Evolutionary conservation across 257 asterid genomes (phyloP).

Genomic region (Solanum piurae): DNA sequence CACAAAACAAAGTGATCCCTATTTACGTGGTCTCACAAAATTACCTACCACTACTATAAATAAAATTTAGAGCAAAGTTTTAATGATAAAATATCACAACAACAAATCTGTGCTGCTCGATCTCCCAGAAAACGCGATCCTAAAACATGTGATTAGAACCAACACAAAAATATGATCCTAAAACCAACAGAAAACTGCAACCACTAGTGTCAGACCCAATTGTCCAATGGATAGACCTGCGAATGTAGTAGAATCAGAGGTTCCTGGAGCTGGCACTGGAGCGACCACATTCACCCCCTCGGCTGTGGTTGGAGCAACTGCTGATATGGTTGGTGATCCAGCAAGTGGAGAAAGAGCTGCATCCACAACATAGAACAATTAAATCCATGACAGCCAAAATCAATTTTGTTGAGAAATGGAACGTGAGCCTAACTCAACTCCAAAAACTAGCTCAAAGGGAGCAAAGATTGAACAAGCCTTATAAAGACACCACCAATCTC

Average conservation of each 20-base stretch:
- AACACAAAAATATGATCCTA: background rate
- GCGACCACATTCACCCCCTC: conserved; percentile 21
- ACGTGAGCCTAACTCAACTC: background rate
- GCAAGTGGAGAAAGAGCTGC: conserved; percentile 48
- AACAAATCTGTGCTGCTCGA: background rate
- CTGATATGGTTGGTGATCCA: conserved; percentile 26
- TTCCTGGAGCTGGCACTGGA: conserved; percentile 32
- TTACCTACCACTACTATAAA: background rate
- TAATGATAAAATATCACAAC: background rate
- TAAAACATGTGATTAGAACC: background rate
- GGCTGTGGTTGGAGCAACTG: conserved; percentile 23
- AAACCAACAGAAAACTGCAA: conserved; percentile 11
- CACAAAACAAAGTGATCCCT: background rate
- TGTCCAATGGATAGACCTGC: conserved; percentile 11
- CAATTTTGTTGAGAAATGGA: background rate
- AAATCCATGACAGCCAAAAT: background rate
- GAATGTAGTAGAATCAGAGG: conserved; percentile 25
- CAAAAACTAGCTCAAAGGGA: background rate
- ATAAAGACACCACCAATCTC: background rate
- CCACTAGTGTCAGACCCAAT: background rate
- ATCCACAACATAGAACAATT: background rate
- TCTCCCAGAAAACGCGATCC: background rate
- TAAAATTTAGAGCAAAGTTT: background rate
- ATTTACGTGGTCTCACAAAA: background rate
- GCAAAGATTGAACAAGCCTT: background rate